phyloP scores from a whole-genome alignment of 352 stramenopile species.

The Pythium volutum region DNA sequence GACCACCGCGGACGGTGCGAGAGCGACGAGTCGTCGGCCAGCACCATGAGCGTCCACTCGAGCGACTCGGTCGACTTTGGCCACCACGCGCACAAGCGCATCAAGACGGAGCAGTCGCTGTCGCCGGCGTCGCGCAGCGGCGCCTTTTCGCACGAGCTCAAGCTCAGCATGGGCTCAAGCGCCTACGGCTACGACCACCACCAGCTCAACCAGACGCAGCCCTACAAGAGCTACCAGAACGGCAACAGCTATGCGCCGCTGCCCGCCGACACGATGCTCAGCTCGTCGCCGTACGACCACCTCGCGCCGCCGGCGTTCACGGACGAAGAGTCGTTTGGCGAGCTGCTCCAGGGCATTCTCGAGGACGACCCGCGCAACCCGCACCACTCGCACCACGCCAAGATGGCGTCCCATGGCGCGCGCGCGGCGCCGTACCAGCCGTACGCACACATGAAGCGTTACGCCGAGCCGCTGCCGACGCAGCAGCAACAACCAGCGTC shows the following conservation, averaged over 20 bases:
- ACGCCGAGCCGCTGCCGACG: not conserved
- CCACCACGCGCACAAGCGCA: conserved; percentile 15
- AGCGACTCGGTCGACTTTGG: conserved; percentile 18
- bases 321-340: conserved; percentile 66
- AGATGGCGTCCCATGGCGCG: not conserved
- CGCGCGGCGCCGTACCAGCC: conserved; percentile 10
- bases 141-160: conserved; percentile 20
- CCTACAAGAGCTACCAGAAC: conserved; percentile 3
- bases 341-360: conserved; percentile 67
- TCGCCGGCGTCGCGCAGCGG: conserved; percentile 7
- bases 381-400: conserved; percentile 12
- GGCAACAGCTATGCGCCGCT: conserved; percentile 18
- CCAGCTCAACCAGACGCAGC: not conserved
- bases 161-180: conserved; percentile 25
- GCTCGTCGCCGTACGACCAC: conserved; percentile 45
- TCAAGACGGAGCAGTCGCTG: conserved; percentile 21
- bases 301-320: conserved; percentile 46
- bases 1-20: conserved; percentile 45
- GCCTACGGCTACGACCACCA: conserved; percentile 20
- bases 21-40: conserved; percentile 29
- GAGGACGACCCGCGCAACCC: conserved; percentile 57
- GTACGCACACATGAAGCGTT: conserved; percentile 18
- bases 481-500: not conserved
- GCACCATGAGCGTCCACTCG: conserved; percentile 21
- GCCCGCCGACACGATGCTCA: conserved; percentile 15